Evolutionary conservation across 2,329 filamentous ascomycete species (phyloP).

Genomic region (Graphium sp.): DNA sequence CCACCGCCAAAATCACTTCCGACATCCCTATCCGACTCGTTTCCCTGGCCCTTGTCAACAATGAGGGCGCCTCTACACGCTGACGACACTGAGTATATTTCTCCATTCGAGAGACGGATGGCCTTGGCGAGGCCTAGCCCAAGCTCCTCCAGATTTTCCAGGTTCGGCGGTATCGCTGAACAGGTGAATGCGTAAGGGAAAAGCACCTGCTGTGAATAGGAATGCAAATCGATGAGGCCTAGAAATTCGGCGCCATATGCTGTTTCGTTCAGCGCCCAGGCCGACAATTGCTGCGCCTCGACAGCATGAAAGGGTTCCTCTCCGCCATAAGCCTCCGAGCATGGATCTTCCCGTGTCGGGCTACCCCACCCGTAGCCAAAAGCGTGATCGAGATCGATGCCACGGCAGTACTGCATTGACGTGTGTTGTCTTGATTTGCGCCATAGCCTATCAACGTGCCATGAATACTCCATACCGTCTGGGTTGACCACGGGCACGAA

Average conservation of each 20-base stretch:
- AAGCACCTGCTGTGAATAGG: constrained; percentile 86
- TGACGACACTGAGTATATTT: constrained; percentile 60
- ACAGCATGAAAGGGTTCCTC: constrained; percentile 67
- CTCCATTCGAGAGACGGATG: constrained; percentile 63
- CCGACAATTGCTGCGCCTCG: constrained; percentile 58
- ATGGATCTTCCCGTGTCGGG: constrained; percentile 67
- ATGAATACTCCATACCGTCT: constrained; percentile 88
- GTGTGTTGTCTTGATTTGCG: constrained; percentile 85
- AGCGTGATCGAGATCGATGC: constrained; percentile 75
- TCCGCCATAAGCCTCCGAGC: constrained; percentile 80
- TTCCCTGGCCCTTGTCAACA: constrained; percentile 5
- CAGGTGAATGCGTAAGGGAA: constrained; percentile 89
- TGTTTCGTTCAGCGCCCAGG: constrained; percentile 73
- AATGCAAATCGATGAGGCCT: constrained; percentile 82
- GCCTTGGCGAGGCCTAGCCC: constrained; percentile 78
- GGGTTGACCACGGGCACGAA: constrained; percentile 83
- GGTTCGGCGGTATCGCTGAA: constrained; percentile 56
- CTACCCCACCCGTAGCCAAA: constrained; percentile 76
- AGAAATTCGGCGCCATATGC: constrained; percentile 59
- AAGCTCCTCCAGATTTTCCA: constrained; percentile 85
- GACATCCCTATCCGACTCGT: constrained; percentile 11
- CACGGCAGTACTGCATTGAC: constrained; percentile 64
- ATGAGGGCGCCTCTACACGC: constrained; percentile 69
- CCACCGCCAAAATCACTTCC: constrained; percentile 64
- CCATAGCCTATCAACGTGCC: constrained; percentile 85